phyloP scores from a whole-genome alignment of 179 eudicot genomes.

The Heliamphora pulchella region DNA sequence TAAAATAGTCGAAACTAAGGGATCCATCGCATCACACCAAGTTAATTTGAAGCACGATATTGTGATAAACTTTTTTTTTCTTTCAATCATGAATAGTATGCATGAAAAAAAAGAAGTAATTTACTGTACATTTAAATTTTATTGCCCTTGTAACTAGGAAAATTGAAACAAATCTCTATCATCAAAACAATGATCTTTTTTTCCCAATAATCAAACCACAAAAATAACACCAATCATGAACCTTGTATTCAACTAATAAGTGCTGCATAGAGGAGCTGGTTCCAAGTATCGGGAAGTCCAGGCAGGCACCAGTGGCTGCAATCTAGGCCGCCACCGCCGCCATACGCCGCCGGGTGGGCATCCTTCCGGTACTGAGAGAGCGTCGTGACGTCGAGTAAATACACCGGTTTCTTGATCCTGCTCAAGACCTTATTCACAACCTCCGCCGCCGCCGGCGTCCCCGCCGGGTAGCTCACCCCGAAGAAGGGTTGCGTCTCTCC shows the following conservation, averaged over 20 bases:
- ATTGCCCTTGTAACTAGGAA: not conserved
- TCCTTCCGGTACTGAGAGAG: conserved; percentile 65
- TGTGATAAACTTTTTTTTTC: too few species aligned
- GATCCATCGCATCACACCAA: too few species aligned
- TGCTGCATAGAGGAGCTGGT: conserved; percentile 39
- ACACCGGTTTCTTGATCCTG: conserved; percentile 51
- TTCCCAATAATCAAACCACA: not conserved
- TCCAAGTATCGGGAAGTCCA: conserved; percentile 61
- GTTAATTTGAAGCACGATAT: too few species aligned
- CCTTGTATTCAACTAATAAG: conserved; percentile 10
- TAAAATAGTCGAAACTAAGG: too few species aligned
- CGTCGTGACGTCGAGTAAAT: conserved; percentile 58
- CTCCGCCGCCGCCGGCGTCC: conserved; percentile 38
- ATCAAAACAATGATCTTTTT: not conserved
- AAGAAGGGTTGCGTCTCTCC: conserved; percentile 51
- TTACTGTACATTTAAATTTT: too few species aligned
- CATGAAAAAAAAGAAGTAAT: too few species aligned
- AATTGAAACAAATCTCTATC: not conserved
- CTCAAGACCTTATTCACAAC: conserved; percentile 62
- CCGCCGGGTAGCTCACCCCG: conserved; percentile 56
- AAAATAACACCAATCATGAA: not conserved
- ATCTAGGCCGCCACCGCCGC: conserved; percentile 38
- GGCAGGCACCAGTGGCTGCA: conserved; percentile 63
- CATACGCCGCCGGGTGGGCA: conserved; percentile 53
- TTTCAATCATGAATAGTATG: too few species aligned